Base-by-base conservation (phyloP, 2,329 filamentous ascomycete species). In the Aspergillus intermedius region DNA sequence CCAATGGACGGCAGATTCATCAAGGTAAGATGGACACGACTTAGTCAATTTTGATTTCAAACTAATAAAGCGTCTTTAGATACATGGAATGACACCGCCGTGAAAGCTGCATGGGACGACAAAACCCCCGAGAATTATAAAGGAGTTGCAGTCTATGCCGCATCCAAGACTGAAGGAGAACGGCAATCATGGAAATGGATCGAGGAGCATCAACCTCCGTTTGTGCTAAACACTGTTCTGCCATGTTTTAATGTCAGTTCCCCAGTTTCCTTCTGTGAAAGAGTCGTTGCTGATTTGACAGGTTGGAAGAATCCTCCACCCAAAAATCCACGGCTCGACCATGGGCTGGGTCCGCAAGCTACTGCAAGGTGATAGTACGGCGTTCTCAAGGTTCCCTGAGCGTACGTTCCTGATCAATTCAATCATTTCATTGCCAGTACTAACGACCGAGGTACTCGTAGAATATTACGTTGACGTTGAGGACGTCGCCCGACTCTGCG, bases 401-500 rank as follows among this genome's bases (percentile, higher is more conserved):
- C 49, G 59, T 62, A 45, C 41, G 54, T 44, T 21, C 15, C 28
- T 25, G 10, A 22, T 37, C 23, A 15, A 6, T 22, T 22, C 21
- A 22, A 22, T 22, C 23, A 17, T 12, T 41, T 40, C 34, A 21
- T 3, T 10, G 12, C 22, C 10, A 22, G 42, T 46, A n/a, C 34
- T 3, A 9, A 12, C 42, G 6, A 40, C 23, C 34, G 13, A 15
- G 3, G 19, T 10, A 3, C 28, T 44, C 9, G 7, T 25, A 79
- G 73, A 67, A 59, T 68, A 73, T 59, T 72, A 62, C 56, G 63
- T 78, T 21, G 66, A 78, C 53, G 71, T 77, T 0, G 63, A 74
- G 9, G 78, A 82, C 45, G 58, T 58, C 3, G 79, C 77, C 0
- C 64, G 73, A 0, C 60, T 83, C 0, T 79, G 82, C 37, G 67